A percentile compares a stretch with the other conserved stretches of the same genome.
Conservation (phyloP, 1,284 basidiomycete genomes). For the Ustilago crameri region DNA sequence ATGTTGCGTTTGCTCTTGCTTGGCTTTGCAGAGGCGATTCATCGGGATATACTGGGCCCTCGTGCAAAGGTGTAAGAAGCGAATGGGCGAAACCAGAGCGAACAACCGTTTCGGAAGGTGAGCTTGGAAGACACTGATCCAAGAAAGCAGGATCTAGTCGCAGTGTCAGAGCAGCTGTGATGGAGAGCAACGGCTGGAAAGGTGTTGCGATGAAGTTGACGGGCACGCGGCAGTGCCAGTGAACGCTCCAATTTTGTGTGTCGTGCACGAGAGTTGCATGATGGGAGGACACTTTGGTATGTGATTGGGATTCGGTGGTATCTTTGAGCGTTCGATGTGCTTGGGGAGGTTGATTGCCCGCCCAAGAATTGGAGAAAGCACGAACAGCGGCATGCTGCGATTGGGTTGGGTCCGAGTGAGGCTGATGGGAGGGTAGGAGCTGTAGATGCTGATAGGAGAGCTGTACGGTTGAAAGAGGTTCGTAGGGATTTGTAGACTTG, state of each 20-base stretch:
- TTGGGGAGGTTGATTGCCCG: slow-evolving; percentile 33
- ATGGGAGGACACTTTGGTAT: slow-evolving; percentile 11
- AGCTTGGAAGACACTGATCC: slow-evolving; percentile 13
- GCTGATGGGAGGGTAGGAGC: slow-evolving; percentile 27
- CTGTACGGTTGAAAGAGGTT: slow-evolving; percentile 34
- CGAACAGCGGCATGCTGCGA: slow-evolving; percentile 26
- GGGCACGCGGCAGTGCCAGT: slow-evolving; percentile 37
- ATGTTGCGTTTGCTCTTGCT: slow-evolving; percentile 26
- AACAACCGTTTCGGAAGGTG: slow-evolving; percentile 4
- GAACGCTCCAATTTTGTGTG: slow-evolving; percentile 29
- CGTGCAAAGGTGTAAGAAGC: slow-evolving; percentile 40
- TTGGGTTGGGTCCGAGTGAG: slow-evolving; percentile 13
- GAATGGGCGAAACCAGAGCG: slow-evolving; percentile 43
- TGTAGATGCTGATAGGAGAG: slow-evolving; percentile 22
- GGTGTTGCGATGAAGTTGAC: slow-evolving; percentile 45
- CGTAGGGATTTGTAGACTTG: slow-evolving; percentile 36
- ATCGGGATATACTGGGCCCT: slow-evolving; percentile 51
- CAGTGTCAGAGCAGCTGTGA: slow-evolving; percentile 39
- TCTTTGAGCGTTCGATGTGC: slow-evolving; percentile 34
- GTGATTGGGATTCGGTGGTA: neutral
- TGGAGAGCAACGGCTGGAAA: slow-evolving; percentile 32
- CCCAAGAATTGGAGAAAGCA: slow-evolving; percentile 41
- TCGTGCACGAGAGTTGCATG: slow-evolving; percentile 19
- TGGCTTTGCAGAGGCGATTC: slow-evolving; percentile 41
- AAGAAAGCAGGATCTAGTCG: slow-evolving; percentile 26